phyloP scores from a whole-genome alignment of 2,329 filamentous ascomycete genomes.

The Calonectria fujianensis region DNA sequence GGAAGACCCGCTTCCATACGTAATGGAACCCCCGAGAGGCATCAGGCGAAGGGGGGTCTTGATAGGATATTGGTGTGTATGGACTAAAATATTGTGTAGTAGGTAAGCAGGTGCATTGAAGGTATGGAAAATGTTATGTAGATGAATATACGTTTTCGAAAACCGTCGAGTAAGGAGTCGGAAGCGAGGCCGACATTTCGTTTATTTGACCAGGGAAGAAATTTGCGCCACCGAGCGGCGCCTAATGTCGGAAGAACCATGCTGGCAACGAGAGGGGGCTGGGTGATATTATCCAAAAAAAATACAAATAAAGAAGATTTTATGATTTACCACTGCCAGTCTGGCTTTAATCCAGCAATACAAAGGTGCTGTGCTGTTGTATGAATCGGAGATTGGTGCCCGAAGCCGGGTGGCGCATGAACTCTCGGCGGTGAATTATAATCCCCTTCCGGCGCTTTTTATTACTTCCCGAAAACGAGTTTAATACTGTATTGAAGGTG shows the following conservation, averaged over 20 bases:
- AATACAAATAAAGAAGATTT: background rate
- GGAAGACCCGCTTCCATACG: conserved; percentile 57
- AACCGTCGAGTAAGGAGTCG: background rate
- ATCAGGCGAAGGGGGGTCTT: conserved; percentile 53
- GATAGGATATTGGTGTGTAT: background rate
- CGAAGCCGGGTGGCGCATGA: background rate
- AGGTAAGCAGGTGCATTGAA: background rate
- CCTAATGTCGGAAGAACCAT: background rate
- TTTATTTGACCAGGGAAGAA: background rate
- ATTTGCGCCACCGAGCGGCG: background rate
- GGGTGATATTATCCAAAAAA: background rate
- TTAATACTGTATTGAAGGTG: background rate
- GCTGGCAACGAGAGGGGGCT: background rate
- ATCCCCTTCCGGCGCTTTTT: background rate
- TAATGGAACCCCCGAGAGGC: conserved; percentile 63
- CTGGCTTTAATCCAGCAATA: background rate
- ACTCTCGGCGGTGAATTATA: background rate
- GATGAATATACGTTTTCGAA: background rate
- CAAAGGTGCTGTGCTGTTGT: background rate
- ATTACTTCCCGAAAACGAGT: background rate
- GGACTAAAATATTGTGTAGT: background rate
- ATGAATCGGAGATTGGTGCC: background rate
- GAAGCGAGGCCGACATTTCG: background rate
- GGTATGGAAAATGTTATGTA: background rate
- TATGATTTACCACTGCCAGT: background rate